A percentile compares a stretch with the other conserved stretches of the same genome.
Conservation (phyloP, 257 asterid genomes). For the Leonotis leonurus region DNA sequence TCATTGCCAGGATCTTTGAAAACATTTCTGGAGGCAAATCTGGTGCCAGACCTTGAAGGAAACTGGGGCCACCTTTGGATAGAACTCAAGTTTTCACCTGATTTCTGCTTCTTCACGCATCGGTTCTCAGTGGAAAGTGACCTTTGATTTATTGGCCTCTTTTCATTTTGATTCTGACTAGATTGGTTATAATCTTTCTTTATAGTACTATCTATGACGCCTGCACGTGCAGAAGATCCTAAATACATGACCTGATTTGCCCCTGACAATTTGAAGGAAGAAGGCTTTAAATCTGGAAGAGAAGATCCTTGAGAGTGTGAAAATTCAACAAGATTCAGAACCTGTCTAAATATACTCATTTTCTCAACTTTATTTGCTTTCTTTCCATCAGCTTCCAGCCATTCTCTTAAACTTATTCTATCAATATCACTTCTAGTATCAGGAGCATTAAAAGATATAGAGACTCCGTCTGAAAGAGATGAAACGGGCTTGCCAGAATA, state of each 20-base stretch:
- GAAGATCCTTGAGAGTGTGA: slow-evolving; percentile 63
- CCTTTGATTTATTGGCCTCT: slow-evolving; percentile 37
- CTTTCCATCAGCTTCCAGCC: slow-evolving; percentile 54
- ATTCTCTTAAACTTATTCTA: slow-evolving; percentile 63
- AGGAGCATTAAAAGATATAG: slow-evolving; percentile 26
- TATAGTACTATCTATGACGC: slow-evolving; percentile 23
- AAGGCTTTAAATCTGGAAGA: slow-evolving; percentile 65
- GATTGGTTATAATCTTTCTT: slow-evolving; percentile 30
- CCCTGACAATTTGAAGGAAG: slow-evolving; percentile 60
- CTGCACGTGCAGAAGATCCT: slow-evolving; percentile 43
- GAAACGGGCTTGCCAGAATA: slow-evolving; percentile 25
- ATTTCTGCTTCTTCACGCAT: slow-evolving; percentile 46
- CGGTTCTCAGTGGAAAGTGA: slow-evolving; percentile 29
- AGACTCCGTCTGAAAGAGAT: slow-evolving; percentile 31
- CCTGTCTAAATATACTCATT: slow-evolving; percentile 62
- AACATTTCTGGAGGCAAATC: slow-evolving; percentile 27
- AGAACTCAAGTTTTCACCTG: slow-evolving; percentile 30
- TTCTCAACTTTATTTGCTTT: slow-evolving; percentile 52
- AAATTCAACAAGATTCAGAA: slow-evolving; percentile 67
- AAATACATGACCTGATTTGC: slow-evolving; percentile 45
- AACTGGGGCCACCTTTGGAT: slow-evolving; percentile 58
- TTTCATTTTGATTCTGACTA: slow-evolving; percentile 30
- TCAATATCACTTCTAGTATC: slow-evolving; percentile 27
- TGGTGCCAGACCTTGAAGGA: slow-evolving; percentile 38
- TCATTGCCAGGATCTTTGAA: slow-evolving; percentile 29